phyloP scores from a whole-genome alignment of 331 rosid genomes.

The Acacia concinna region DNA sequence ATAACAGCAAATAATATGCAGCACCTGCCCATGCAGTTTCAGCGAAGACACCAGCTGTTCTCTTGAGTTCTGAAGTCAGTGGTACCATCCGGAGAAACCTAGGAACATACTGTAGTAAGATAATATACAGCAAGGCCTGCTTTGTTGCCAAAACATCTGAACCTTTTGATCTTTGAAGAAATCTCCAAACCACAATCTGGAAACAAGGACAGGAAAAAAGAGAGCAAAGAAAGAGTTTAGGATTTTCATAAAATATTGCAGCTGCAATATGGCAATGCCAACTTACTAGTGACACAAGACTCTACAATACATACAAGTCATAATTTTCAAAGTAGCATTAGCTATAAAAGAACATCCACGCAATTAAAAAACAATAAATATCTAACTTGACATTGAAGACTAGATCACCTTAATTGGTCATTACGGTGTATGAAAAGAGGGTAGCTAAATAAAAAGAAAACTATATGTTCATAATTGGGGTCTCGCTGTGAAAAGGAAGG shows the following conservation, averaged over 20 bases:
- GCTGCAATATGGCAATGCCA: constrained; percentile 1
- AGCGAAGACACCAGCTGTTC: constrained; percentile 96
- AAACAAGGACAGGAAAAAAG: constrained; percentile 27
- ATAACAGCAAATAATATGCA: constrained; percentile 83
- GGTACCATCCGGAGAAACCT: constrained; percentile 80
- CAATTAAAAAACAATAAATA: background rate
- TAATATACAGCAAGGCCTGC: constrained; percentile 80
- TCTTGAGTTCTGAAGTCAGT: constrained; percentile 87
- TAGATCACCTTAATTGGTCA: background rate
- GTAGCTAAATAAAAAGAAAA: background rate
- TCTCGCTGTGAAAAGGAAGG: background rate
- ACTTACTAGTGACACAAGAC: constrained; percentile 3
- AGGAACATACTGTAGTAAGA: constrained; percentile 87
- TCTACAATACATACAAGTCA: background rate
- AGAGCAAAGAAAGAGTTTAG: constrained; percentile 16
- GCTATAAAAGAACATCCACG: background rate
- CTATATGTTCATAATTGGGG: background rate
- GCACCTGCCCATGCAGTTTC: constrained; percentile 99
- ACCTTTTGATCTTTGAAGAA: constrained; percentile 75
- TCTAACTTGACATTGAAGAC: background rate
- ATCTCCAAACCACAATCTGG: constrained; percentile 96
- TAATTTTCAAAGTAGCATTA: constrained; percentile 1
- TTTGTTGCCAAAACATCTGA: constrained; percentile 79
- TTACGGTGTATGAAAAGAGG: background rate
- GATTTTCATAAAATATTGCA: constrained; percentile 23